A percentile compares a stretch with the other conserved stretches of the same genome.
phyloP scores from a whole-genome alignment of 208 protist species.

The Leishmania lainsoni region DNA sequence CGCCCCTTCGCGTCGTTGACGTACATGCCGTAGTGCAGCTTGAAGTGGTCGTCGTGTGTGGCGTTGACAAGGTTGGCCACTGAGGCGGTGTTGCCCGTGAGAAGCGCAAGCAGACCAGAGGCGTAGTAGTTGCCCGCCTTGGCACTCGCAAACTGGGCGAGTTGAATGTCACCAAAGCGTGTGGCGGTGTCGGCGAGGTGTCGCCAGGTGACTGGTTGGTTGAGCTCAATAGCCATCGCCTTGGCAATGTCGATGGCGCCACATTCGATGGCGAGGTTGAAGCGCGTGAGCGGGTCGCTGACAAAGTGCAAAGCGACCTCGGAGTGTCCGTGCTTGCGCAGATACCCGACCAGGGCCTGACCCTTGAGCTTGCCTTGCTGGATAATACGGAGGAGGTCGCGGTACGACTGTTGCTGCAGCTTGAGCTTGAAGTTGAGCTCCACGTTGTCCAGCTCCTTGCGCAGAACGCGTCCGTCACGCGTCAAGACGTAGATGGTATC shows the following conservation, averaged over 20 bases:
- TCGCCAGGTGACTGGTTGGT: constrained; percentile 93
- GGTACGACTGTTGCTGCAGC: constrained; percentile 91
- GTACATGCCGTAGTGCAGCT: constrained; percentile 95
- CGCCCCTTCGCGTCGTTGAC: constrained; percentile 87
- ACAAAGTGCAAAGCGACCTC: constrained; percentile 99
- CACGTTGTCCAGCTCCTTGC: constrained; percentile 90
- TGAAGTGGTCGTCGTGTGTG: constrained; percentile 85
- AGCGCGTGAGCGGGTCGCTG: constrained; percentile 95
- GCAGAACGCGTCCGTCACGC: constrained; percentile 86
- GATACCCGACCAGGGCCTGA: constrained; percentile 97
- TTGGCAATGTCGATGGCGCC: constrained; percentile 96
- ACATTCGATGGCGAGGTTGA: constrained; percentile 98
- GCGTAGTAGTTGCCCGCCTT: constrained; percentile 94
- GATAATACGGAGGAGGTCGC: constrained; percentile 95
- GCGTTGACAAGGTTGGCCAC: constrained; percentile 93
- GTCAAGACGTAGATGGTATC: constrained; percentile 93
- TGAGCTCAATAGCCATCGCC: constrained; percentile 89
- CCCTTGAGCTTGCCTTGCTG: constrained; percentile 91
- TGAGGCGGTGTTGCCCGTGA: constrained; percentile 96
- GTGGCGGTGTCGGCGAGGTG: constrained; percentile 93
- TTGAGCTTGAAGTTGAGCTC: constrained; percentile 98
- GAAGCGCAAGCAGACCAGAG: constrained; percentile 94
- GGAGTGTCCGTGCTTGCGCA: constrained; percentile 97
- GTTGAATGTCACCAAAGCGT: constrained; percentile 94
- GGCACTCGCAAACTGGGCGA: constrained; percentile 96